phyloP scores from a whole-genome alignment of 2,329 filamentous ascomycete genomes.

The Hirsutella rhossiliensis region DNA sequence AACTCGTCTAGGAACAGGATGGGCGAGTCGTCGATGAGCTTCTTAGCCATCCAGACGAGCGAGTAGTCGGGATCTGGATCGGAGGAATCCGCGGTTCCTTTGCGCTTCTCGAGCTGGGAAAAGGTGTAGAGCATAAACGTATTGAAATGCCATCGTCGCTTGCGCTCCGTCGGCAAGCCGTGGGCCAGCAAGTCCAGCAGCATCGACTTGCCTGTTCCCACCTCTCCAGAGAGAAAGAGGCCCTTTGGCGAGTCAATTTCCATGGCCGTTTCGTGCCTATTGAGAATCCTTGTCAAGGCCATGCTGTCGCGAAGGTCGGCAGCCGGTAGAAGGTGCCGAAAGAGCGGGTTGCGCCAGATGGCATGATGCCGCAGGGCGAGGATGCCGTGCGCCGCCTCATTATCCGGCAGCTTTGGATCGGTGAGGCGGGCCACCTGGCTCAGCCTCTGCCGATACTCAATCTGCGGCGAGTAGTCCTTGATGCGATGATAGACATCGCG shows the following conservation, averaged over 20 bases:
- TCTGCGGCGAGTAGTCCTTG: constrained; percentile 65
- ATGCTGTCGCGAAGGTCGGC: constrained; percentile 44
- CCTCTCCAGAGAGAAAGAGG: constrained; percentile 67
- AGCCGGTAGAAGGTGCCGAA: constrained; percentile 45
- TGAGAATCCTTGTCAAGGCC: constrained; percentile 57
- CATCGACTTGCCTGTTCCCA: constrained; percentile 77
- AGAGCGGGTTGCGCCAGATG: constrained; percentile 45
- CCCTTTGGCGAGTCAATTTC: constrained; percentile 61
- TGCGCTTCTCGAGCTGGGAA: constrained; percentile 56
- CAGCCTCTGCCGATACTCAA: constrained; percentile 56
- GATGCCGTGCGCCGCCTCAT: constrained; percentile 17
- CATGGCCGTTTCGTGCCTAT: constrained; percentile 58
- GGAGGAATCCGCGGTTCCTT: constrained; percentile 11
- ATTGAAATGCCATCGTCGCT: constrained; percentile 72
- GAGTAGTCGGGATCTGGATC: constrained; percentile 41
- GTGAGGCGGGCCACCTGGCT: constrained; percentile 42
- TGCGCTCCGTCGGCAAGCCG: constrained; percentile 59
- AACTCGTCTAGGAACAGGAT: constrained; percentile 77
- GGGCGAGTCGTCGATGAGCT: constrained; percentile 61
- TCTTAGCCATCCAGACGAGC: constrained; percentile 60
- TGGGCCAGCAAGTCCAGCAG: constrained; percentile 74
- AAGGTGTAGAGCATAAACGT: constrained; percentile 75
- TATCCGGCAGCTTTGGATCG: constrained; percentile 15
- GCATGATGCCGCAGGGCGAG: constrained; percentile 41
- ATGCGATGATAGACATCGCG: constrained; percentile 64